Base-by-base conservation (phyloP, 108 stramenopile species). In the Nitzschia palea region DNA sequence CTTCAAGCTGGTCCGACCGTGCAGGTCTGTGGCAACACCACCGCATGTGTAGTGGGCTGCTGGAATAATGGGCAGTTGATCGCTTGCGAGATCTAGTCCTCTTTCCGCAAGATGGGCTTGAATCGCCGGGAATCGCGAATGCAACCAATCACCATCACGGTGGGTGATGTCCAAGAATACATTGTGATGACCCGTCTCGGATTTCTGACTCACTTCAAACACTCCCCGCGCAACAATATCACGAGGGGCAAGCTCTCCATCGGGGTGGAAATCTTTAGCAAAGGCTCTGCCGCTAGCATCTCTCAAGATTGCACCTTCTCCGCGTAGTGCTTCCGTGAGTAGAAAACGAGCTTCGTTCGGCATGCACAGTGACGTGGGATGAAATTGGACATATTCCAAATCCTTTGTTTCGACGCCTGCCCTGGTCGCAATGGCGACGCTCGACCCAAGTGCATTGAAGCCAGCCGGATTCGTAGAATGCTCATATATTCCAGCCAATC, bases 301-400 rank as follows among this genome's bases (percentile, higher is more conserved):
- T 14, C 89, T 79, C 43, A 97, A 58, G 22, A 93, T 66, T 8
- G 97, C 97, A 5, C 97, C 97, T 51, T 95, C 95, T 17, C 97
- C 97, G 15, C 97, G 80, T 36, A 97, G 66, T 3, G 97, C 95
- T 76, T 97, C 97, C 4, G 93, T 92, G 55, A 97, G 67, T n/a
- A 97, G 78, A 64, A 96, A 97, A 23, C 94, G 80, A 9, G 87
- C 68, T 62, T 93, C 90, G 45, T 88, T 84, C 28, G 93, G 93
- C 23, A 95, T 62, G 76, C 72, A 83, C 25, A 97, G 68, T 0
- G 97, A 84, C 0, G 97, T 97, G 35, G 97, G 97, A 68, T 97
- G 97, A 68, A 97, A 97, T 76, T 97, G 97, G 0, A 97, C 95
- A 68, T 95, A 97, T 66, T 97, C 95, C 87, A 96, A 78, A 53